These are phyloP conservation scores for Globisporangium heterothallicum DNA, from an alignment of 352 stramenopile species.

Conservation along the genomic window DNA sequence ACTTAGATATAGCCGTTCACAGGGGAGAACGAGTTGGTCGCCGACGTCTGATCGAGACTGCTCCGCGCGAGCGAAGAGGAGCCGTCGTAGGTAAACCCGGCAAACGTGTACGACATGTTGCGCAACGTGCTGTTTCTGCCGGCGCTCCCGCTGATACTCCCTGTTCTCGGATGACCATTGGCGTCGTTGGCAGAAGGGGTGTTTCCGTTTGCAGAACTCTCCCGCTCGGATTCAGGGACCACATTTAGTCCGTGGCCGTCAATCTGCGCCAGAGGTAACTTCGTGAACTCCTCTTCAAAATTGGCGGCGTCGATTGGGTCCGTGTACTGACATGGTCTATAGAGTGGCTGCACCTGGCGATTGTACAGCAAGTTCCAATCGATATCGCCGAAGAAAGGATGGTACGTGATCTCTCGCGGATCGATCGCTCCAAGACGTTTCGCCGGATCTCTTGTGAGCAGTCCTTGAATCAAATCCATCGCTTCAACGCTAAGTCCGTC, in stretches of 20 bases:
- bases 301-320: slow-evolving; percentile 80
- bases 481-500: slow-evolving; percentile 55
- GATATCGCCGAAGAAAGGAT: slow-evolving; percentile 79
- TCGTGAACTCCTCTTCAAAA: slow-evolving; percentile 84
- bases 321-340: slow-evolving; percentile 76
- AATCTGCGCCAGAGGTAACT: slow-evolving; percentile 62
- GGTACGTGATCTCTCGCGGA: slow-evolving; percentile 72
- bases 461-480: slow-evolving; percentile 74
- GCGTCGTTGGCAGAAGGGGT: slow-evolving; percentile 7
- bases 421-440: slow-evolving; percentile 87
- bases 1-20: slow-evolving; percentile 24
- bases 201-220: slow-evolving; percentile 13
- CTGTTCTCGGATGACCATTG: slow-evolving; percentile 8
- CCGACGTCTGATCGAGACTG: slow-evolving; percentile 26
- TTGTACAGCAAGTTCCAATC: slow-evolving; percentile 80
- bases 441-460: slow-evolving; percentile 91
- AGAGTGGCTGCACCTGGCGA: slow-evolving; percentile 70
- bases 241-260: slow-evolving; percentile 67
- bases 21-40: slow-evolving; percentile 12
- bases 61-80: slow-evolving; percentile 37
- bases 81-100: slow-evolving; percentile 81
- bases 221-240: slow-evolving; percentile 27
- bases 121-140: slow-evolving; percentile 57
- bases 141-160: slow-evolving; percentile 26
- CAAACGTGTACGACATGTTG: slow-evolving; percentile 84